These are phyloP conservation scores for Xerocomus potaroensis DNA, from an alignment of 768 basidiomycete genomes.

Conservation along the genomic window DNA sequence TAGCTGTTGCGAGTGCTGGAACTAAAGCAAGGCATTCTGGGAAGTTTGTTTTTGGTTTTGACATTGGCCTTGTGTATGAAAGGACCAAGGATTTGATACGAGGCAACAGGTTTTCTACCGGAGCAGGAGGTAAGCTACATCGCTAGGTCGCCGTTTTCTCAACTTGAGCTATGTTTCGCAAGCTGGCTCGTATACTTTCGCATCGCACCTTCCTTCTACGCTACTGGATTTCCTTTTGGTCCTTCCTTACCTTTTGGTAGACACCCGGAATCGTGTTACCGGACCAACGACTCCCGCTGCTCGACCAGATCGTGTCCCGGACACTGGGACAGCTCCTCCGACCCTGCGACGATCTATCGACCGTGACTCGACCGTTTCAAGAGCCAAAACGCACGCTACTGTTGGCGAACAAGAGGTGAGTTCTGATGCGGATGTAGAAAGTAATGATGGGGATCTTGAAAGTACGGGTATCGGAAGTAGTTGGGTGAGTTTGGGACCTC, in stretches of 20 bases:
- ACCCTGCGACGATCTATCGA: slow-evolving; percentile 3
- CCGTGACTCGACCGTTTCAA: slow-evolving; percentile 7
- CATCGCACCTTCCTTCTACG: slow-evolving; percentile 63
- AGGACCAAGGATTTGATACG: slow-evolving; percentile 52
- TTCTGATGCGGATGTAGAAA: slow-evolving; percentile 69
- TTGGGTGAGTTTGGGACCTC: slow-evolving; percentile 60
- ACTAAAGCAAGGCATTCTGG: slow-evolving; percentile 35
- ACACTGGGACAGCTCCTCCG: not conserved
- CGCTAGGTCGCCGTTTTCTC: not conserved
- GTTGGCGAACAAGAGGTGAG: slow-evolving; percentile 37
- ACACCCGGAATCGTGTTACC: slow-evolving; percentile 41
- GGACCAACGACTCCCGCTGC: slow-evolving; percentile 14
- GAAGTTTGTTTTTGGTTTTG: slow-evolving; percentile 41
- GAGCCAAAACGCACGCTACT: slow-evolving; percentile 11
- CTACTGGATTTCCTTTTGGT: slow-evolving; percentile 62
- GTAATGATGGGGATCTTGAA: slow-evolving; percentile 53
- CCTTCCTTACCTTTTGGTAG: slow-evolving; percentile 62
- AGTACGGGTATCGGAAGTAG: slow-evolving; percentile 50
- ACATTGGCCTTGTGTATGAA: slow-evolving; percentile 37
- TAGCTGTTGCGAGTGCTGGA: slow-evolving; percentile 58
- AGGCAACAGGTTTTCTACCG: slow-evolving; percentile 68
- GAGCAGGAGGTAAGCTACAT: slow-evolving; percentile 65
- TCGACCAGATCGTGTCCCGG: slow-evolving; percentile 9
- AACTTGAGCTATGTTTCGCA: slow-evolving; percentile 11
- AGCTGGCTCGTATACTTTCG: slow-evolving; percentile 68